Evolutionary conservation across 805 yeast species (phyloP).

Genomic region (Candida sonorensis): DNA sequence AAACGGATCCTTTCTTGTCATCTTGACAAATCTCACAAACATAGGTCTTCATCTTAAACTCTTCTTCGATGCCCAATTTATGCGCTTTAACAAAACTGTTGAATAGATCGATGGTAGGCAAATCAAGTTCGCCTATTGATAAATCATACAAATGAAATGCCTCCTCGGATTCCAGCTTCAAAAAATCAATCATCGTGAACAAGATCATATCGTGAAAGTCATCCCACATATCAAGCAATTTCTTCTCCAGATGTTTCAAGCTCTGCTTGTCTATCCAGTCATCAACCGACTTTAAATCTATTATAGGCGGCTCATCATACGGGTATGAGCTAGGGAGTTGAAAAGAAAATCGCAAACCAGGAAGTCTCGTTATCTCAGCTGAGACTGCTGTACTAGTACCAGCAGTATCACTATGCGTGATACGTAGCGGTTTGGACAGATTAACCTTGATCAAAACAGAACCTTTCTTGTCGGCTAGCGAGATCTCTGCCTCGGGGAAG

Average conservation of each 20-base stretch:
- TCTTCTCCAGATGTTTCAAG: constrained; percentile 8
- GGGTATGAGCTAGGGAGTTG: constrained; percentile 32
- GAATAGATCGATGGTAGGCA: too few species aligned
- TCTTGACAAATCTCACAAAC: constrained; percentile 53
- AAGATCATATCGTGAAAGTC: constrained; percentile 32
- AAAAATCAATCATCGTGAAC: constrained; percentile 36
- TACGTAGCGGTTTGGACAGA: constrained; percentile 15
- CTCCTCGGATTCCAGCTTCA: constrained; percentile 20
- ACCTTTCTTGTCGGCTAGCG: constrained; percentile 14
- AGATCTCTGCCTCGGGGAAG: constrained; percentile 30
- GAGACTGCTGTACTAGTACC: not conserved
- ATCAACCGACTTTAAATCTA: constrained; percentile 20
- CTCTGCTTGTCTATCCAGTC: constrained; percentile 25
- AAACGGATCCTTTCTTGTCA: constrained; percentile 36
- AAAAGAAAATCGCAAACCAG: constrained; percentile 26
- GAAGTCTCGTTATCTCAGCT: too few species aligned
- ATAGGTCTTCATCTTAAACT: constrained; percentile 33
- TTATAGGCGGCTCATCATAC: constrained; percentile 19
- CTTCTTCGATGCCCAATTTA: constrained; percentile 13
- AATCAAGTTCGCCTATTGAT: too few species aligned
- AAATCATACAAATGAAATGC: too few species aligned
- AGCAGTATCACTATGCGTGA: constrained; percentile 13
- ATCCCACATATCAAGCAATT: constrained; percentile 29
- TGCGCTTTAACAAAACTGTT: constrained; percentile 16
- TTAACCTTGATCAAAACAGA: constrained; percentile 22